Evolutionary conservation across 2,329 filamentous ascomycete genomes (phyloP).

Genomic region (Fusarium goolgardi): DNA sequence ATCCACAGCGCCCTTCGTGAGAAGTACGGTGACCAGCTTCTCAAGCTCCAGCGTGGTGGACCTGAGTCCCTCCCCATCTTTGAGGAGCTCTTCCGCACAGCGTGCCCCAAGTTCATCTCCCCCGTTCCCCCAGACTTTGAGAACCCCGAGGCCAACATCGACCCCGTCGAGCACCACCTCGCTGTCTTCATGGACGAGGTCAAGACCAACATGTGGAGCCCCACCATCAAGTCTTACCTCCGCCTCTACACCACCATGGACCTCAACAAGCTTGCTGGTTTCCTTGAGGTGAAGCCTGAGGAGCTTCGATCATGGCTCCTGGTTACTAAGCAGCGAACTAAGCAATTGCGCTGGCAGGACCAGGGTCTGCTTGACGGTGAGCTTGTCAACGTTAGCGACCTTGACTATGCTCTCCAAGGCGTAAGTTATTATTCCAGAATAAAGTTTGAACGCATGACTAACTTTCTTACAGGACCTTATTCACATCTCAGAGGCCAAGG

Average conservation of each 20-base stretch:
- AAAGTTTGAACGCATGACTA: not conserved
- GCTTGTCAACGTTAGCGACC: constrained; percentile 89
- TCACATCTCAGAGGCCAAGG: constrained; percentile 98
- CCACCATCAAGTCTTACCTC: constrained; percentile 97
- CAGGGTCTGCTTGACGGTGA: constrained; percentile 92
- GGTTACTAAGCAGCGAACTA: constrained; percentile 98
- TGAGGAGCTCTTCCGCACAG: constrained; percentile 95
- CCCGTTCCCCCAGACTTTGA: constrained; percentile 98
- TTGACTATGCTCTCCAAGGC: constrained; percentile 97
- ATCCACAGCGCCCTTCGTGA: constrained; percentile 98
- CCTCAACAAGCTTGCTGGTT: constrained; percentile 95
- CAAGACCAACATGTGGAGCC: constrained; percentile 98
- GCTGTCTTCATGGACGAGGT: constrained; percentile 99
- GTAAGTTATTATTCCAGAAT: constrained; percentile 64
- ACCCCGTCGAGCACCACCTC: constrained; percentile 97
- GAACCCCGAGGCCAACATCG: constrained; percentile 93
- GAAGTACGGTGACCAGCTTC: constrained; percentile 99
- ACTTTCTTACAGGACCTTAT: constrained; percentile 78
- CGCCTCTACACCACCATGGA: constrained; percentile 99
- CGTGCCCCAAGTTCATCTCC: constrained; percentile 99
- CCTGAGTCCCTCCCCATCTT: constrained; percentile 96
- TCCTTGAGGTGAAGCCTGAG: constrained; percentile 97
- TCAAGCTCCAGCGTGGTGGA: constrained; percentile 94
- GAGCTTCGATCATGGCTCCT: constrained; percentile 93
- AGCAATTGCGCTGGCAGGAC: constrained; percentile 93